Conservation (phyloP, 441 rosid genomes). For the Raphanus hybrid region DNA sequence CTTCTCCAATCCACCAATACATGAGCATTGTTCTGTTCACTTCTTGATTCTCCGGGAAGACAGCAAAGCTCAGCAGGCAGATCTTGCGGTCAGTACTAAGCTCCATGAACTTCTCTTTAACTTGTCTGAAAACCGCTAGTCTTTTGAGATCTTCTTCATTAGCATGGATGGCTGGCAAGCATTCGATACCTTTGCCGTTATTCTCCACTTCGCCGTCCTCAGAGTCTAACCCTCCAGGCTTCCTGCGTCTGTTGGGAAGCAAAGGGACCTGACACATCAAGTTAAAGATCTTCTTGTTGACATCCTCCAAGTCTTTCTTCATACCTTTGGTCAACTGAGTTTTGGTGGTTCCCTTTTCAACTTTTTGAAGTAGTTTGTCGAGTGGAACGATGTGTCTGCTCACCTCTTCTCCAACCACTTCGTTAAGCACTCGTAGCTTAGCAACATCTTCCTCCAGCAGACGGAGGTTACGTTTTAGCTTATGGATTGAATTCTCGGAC, state of each 20-base stretch:
- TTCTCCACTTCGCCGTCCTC: conserved; percentile 4
- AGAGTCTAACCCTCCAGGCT: conserved; percentile 6
- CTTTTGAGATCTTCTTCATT: background rate
- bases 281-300: conserved; percentile 44
- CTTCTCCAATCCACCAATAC: background rate
- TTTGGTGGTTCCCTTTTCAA: background rate
- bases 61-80: background rate
- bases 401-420: conserved; percentile 18
- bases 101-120: background rate
- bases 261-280: conserved; percentile 44
- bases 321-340: conserved; percentile 5
- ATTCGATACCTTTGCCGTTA: conserved; percentile 18
- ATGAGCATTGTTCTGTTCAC: background rate
- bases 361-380: background rate
- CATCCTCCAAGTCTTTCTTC: conserved; percentile 17
- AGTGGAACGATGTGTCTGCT: background rate
- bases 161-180: conserved; percentile 30
- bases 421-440: background rate
- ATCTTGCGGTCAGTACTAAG: conserved; percentile 3
- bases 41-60: background rate
- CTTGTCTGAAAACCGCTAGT: conserved; percentile 21
- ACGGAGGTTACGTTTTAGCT: conserved; percentile 26
- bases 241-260: conserved; percentile 34
- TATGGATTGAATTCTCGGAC: background rate
- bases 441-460: conserved; percentile 13